Evolutionary conservation across 495 filamentous ascomycete genomes (phyloP).

Genomic region (Cercophora samala): DNA sequence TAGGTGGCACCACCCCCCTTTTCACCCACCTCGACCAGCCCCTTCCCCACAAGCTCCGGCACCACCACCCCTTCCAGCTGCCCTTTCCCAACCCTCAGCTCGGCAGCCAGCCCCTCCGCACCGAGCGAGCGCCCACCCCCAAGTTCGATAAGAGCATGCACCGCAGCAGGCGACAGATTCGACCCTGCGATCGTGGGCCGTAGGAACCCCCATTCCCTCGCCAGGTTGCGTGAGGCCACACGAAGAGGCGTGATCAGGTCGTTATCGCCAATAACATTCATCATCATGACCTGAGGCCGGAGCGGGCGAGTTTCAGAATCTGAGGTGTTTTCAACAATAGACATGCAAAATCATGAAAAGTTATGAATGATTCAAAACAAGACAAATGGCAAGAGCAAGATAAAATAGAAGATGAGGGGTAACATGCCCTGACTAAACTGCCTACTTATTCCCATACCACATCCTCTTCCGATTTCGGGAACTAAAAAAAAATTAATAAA

Average conservation of each 20-base stretch:
- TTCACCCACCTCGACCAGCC: slow-evolving; percentile 1
- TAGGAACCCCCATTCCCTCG: slow-evolving; percentile 30
- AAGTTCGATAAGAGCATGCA: slow-evolving; percentile 31
- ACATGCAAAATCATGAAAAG: too few species aligned
- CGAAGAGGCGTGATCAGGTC: slow-evolving; percentile 20
- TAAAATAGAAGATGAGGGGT: too few species aligned
- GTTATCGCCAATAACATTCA: background rate
- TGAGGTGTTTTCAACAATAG: too few species aligned
- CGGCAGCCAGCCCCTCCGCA: slow-evolving; percentile 17
- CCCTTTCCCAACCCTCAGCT: slow-evolving; percentile 16
- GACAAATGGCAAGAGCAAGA: too few species aligned
- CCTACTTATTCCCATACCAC: too few species aligned
- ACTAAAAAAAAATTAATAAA: too few species aligned
- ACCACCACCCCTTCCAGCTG: slow-evolving; percentile 15
- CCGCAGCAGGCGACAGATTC: slow-evolving; percentile 24
- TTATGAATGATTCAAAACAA: too few species aligned
- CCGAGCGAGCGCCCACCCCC: slow-evolving; percentile 15
- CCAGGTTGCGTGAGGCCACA: slow-evolving; percentile 27
- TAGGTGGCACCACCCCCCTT: slow-evolving; percentile 5
- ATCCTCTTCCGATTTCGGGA: too few species aligned
- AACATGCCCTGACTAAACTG: too few species aligned
- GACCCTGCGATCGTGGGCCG: slow-evolving; percentile 18
- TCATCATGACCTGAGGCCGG: too few species aligned
- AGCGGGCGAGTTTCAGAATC: too few species aligned
- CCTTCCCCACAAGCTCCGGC: slow-evolving; percentile 19